Base-by-base conservation (phyloP, 768 basidiomycete genomes). In the Mycena filopes region DNA sequence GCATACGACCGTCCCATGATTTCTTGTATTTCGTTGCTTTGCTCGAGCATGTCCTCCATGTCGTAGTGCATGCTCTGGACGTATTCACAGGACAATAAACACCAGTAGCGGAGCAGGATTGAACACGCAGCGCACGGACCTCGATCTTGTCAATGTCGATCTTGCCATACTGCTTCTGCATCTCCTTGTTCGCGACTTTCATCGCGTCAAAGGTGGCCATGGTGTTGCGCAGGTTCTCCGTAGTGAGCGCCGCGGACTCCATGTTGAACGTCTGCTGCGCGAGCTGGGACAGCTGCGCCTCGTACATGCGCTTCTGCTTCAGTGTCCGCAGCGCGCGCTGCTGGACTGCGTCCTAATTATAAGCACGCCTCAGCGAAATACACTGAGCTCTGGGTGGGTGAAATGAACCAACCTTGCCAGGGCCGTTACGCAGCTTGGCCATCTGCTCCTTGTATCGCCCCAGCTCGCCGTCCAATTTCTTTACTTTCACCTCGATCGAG, bases 161-260 rank as follows among this genome's bases (percentile, higher is more conserved):
- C 82, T 96, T 98, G 25, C 96, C 96, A 74, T 99, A 99, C 80
- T 98, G 96, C 77, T 92, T 95, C 81, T 88, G 88, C 80, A 99
- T 86, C 77, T 98, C 96, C 81, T 96, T 98, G 81, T 98, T 99
- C 20, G 98, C 96, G 20, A 85, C 74, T 75, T 95, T 88, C 96
- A 99, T 98, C 7, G 96, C 98, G 69, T 98, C 95, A 29, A 99
- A 88, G 0, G 98, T 98, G 15, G 95, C 97, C 97, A 99, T 99
- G 72, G 98, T 99, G 76, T 98, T 99, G 68, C 95, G 89, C 72
- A 99, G 78, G 78, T 99, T 99, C 80, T 99, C 98, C n/a, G 97
- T 99, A 11, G 94, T 90, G 72, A 99, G 88, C 16, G 93, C 87
- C 15, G 96, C 92, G 58, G 93, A 95, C 81, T 99, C 96, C 93